These are phyloP conservation scores for Ophiostoma tasmaniense DNA, from an alignment of 2,329 filamentous ascomycete genomes.

Conservation along the genomic window DNA sequence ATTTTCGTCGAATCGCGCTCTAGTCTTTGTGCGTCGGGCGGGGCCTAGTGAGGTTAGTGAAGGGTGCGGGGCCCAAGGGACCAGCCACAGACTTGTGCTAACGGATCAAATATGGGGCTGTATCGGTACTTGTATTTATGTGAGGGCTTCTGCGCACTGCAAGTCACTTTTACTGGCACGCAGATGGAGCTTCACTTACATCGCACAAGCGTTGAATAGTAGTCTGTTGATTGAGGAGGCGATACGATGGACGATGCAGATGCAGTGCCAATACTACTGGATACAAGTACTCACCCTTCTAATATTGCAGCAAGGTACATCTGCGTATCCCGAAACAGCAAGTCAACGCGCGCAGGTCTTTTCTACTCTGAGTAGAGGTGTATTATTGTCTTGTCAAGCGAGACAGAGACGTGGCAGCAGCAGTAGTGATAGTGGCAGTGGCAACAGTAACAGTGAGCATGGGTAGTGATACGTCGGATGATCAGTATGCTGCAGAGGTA, in stretches of 20 bases:
- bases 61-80: neutral
- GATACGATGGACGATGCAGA: neutral
- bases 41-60: constrained; percentile 13
- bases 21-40: constrained; percentile 12
- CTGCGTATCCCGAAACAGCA: constrained; percentile 11
- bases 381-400: neutral
- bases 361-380: neutral
- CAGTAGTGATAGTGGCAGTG: neutral
- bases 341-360: constrained; percentile 10
- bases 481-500: neutral
- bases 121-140: neutral
- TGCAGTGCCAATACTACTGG: neutral
- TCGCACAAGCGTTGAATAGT: neutral
- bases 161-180: neutral
- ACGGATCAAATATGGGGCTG: neutral
- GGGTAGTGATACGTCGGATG: neutral
- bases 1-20: neutral
- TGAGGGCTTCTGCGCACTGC: neutral
- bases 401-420: neutral
- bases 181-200: neutral
- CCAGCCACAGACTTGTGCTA: neutral
- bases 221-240: neutral
- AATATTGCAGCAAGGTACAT: neutral
- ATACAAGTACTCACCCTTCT: neutral
- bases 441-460: neutral